phyloP scores from a whole-genome alignment of 306 rosid genomes.

The Benincasa hispida region DNA sequence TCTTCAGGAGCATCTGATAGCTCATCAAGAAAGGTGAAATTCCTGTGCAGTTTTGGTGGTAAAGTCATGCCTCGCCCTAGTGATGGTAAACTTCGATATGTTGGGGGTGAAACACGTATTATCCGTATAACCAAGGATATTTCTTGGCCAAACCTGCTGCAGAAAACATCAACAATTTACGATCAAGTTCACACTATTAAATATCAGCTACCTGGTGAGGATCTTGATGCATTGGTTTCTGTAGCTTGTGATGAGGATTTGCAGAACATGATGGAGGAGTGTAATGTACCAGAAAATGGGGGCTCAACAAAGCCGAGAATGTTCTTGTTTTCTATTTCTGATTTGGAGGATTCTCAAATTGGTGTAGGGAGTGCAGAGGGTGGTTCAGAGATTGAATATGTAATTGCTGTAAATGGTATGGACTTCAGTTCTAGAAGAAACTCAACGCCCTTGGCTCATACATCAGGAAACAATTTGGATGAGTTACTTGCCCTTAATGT shows the following conservation, averaged over 20 bases:
- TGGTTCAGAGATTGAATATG: conserved; percentile 64
- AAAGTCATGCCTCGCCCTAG: conserved; percentile 67
- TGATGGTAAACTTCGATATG: conserved; percentile 82
- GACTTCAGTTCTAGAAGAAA: conserved; percentile 45
- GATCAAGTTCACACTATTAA: conserved; percentile 40
- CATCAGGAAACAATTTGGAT: conserved; percentile 43
- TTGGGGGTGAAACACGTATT: conserved; percentile 84
- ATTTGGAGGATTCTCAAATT: conserved; percentile 57
- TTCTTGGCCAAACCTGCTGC: conserved; percentile 59
- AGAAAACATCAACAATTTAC: conserved; percentile 39
- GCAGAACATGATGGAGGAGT: conserved; percentile 89
- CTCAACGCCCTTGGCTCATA: conserved; percentile 35
- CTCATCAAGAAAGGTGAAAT: conserved; percentile 46
- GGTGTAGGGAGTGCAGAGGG: conserved; percentile 47
- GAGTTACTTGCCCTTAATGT: conserved; percentile 46
- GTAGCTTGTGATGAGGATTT: conserved; percentile 81
- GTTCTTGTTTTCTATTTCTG: conserved; percentile 55
- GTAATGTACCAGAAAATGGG: conserved; percentile 34
- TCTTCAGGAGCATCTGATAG: conserved; percentile 43
- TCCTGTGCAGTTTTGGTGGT: conserved; percentile 83
- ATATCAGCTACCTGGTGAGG: conserved; percentile 94
- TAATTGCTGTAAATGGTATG: conserved; percentile 76
- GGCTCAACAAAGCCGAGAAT: conserved; percentile 57
- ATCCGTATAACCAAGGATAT: conserved; percentile 50
- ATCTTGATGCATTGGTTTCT: conserved; percentile 85